Evolutionary conservation across 192 early-diverging fungal species (phyloP), one percentile per base, ranked within the genome.

Genomic region (Coemansia sp.): DNA sequence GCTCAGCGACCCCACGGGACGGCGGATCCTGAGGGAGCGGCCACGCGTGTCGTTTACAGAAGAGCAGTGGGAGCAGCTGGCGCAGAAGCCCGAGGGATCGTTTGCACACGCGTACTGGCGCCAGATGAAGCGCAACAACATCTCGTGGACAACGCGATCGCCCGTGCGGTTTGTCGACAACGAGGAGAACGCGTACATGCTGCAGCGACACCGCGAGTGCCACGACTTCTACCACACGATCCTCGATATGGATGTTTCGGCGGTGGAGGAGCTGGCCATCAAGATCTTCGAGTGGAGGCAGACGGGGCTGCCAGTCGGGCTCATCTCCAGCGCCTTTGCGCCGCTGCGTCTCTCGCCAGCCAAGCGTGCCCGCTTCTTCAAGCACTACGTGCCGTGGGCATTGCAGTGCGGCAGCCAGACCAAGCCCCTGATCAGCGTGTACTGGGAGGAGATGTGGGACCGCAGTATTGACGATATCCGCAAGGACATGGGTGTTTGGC

Each of bases 281-380:
- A 99, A 99, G 85, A 93, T 92, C 89, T 93, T 97, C 71, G 97
- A 99, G 76, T 89, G 91, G 79, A 86, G 85, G 11, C 97, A 99
- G 71, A 95, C 91, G 2, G 94, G 93, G 3, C 72, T 99, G 57
- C 97, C 97, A 12, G 90, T 99, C 74, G 89, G 92, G 0, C 77
- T 90, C 74, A 73, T 97, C n/a, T 86, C 89, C 13, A 91, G 91
- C n/a, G 61, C 92, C 7, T 85, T 93, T 75, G 97, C 94, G 0
- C 95, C 94, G 0, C 65, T 97, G 57, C 72, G 88, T 13, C 75
- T 98, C 63, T 79, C 84, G 0, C 62, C 74, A 1, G 47, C 62
- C 16, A 89, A 96, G 74, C 76, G 91, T 15, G 59, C 68, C 19
- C 76, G 85, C 47, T 77, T 99, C 26, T 89, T 92, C 63, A 40